Evolutionary conservation across 176 grass and related monocot genomes (phyloP), one percentile per base, ranked within the genome.

Genomic region (Canna indica): DNA sequence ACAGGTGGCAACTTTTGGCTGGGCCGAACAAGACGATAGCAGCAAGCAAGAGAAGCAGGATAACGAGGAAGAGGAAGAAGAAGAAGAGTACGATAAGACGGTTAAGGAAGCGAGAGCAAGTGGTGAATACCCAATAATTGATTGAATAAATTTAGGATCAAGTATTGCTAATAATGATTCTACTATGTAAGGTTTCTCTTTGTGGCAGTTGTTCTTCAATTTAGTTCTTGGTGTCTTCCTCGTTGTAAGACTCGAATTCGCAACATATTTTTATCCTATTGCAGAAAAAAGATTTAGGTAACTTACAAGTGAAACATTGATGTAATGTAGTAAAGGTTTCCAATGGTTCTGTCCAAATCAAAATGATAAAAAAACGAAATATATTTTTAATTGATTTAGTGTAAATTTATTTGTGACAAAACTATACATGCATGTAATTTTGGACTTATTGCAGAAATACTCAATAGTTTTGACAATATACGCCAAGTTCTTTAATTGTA

Each of bases 81-180:
- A 62, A 31, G 59, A 62, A 7, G 59, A 62, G 25, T 32, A 62
- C 2, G 59, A 62, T 13, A 62, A 62, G 59, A 62, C 28, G 13
- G 59, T 62, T 13, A 62, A 62, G 59, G 59, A 62, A 62, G 59
- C 32, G 28, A 30, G 29, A 32, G 59, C 59, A 11, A 62, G 59
- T 16, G 59, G 59, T 5, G 59, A 30, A 62, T 62, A 32, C 29
- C 4, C 59, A 33, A 32, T 62, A 5, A 13, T 62, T 18, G 59
- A 62, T 16, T 62, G 59, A 62, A 32, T 26, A 28, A 18, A 24
- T 32, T 62, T 27, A 28, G n/a, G 4, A 26, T 26, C 5, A 22
- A 9, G 9, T 31, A 62, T 32, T 62, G 18, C 50, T 25, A 54
- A 54, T n/a, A 7, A 24, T 54, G 50, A 18, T 6, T 54, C 50